Conservation (phyloP, 2,329 filamentous ascomycete genomes). For the Diaporthe velutina region DNA sequence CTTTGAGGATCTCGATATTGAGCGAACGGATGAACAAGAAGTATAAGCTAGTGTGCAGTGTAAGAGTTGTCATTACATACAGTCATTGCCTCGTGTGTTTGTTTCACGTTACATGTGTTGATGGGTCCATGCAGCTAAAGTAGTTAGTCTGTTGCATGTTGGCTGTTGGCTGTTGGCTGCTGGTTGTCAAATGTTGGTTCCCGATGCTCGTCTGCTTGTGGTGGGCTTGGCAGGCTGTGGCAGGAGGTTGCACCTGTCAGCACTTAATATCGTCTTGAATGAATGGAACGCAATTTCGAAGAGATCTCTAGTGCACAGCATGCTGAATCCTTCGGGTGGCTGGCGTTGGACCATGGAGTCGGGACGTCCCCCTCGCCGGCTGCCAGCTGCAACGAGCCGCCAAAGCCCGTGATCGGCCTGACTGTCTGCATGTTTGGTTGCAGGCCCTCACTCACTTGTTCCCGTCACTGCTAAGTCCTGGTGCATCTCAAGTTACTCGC, state of each 20-base stretch:
- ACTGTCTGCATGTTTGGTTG: neutral
- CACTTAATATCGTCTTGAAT: neutral
- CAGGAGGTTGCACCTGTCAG: slow-evolving; percentile 3
- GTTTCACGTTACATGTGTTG: neutral
- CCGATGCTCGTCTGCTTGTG: neutral
- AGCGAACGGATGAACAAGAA: neutral
- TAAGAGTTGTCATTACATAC: too few relatives aligned
- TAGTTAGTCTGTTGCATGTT: too few relatives aligned
- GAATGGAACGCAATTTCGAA: neutral
- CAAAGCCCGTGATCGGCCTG: neutral
- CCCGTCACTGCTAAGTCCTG: neutral
- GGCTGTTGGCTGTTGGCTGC: slow-evolving; percentile 1
- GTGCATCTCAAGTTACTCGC: neutral
- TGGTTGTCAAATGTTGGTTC: neutral
- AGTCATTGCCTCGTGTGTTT: neutral
- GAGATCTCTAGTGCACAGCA: neutral
- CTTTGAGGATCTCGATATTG: neutral
- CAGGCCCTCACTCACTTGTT: neutral
- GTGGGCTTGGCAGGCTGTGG: neutral
- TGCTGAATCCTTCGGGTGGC: neutral
- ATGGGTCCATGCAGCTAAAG: slow-evolving; percentile 2
- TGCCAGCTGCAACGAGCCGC: neutral
- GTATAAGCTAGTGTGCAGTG: neutral
- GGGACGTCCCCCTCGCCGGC: neutral
- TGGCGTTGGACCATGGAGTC: neutral